Conservation (phyloP, 1,139 yeast genomes). For the Candida tropicalis region DNA sequence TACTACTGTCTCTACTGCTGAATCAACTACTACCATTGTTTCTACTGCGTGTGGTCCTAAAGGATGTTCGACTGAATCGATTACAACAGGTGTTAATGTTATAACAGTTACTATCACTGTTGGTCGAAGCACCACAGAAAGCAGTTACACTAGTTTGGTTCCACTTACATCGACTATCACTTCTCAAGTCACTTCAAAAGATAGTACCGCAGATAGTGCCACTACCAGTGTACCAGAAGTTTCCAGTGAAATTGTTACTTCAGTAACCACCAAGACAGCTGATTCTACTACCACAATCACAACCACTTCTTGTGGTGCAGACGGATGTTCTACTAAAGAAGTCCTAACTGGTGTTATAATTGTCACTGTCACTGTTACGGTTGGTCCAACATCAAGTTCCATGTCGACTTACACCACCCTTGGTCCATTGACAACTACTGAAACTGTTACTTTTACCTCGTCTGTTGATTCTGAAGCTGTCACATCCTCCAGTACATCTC, state of each 20-base stretch:
- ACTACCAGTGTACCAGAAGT: neutral
- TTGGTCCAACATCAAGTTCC: conserved; percentile 1
- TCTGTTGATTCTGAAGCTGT: neutral
- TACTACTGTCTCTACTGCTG: conserved; percentile 1
- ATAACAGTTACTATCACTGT: conserved; percentile 1
- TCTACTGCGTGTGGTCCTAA: conserved; percentile 2
- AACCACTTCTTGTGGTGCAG: conserved; percentile 5
- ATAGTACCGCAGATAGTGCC: neutral
- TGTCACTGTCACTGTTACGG: conserved; percentile 8
- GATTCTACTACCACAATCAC: conserved; percentile 6
- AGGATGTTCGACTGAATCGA: neutral
- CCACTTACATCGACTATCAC: conserved; percentile 1
- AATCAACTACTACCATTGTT: conserved; percentile 1
- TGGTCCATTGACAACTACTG: conserved; percentile 11
- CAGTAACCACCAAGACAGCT: conserved; percentile 5
- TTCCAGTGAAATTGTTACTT: neutral
- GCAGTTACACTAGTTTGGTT: neutral
- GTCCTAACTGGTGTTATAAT: conserved; percentile 8
- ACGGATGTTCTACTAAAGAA: conserved; percentile 4
- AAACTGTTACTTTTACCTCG: conserved; percentile 1
- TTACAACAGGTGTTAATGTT: neutral
- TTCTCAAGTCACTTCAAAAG: neutral
- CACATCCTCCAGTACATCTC: neutral
- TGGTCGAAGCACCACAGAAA: neutral
- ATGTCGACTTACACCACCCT: conserved; percentile 10